These are phyloP conservation scores for Helichrysum umbraculigerum DNA, from an alignment of 129 eudicot species.

Conservation along the genomic window DNA sequence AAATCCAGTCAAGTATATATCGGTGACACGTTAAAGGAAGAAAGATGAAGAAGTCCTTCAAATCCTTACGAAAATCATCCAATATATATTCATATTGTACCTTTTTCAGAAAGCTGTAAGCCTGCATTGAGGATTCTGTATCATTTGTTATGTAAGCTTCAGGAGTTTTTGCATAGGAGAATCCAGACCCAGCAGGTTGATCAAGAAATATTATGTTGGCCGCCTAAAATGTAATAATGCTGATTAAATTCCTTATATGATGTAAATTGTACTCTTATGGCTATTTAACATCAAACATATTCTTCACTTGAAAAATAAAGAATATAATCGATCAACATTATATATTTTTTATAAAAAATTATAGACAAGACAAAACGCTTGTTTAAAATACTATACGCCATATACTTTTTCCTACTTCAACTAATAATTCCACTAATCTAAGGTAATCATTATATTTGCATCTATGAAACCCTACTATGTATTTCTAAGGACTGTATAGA, in stretches of 20 bases:
- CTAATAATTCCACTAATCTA: not conserved
- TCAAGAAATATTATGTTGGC: conserved; percentile 37
- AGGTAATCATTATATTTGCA: no score
- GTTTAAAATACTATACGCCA: no score
- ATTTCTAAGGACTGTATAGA: not conserved
- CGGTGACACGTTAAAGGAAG: not conserved
- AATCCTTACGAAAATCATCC: not conserved
- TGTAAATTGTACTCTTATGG: no score
- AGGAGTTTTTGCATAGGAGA: conserved; percentile 27
- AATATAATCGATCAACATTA: no score
- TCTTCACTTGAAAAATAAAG: no score
- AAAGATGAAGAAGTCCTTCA: not conserved
- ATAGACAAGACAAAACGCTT: no score
- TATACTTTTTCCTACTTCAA: no score
- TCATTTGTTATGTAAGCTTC: conserved; percentile 22
- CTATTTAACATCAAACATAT: no score
- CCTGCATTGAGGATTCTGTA: conserved; percentile 16
- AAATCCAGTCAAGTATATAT: no score
- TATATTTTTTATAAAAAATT: no score
- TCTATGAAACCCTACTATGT: no score
- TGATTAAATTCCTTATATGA: no score
- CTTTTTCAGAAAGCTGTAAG: conserved; percentile 33
- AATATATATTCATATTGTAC: conserved; percentile 4
- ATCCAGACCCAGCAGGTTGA: conserved; percentile 38
- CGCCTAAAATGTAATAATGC: conserved; percentile 10